phyloP scores from a whole-genome alignment of 352 stramenopile genomes.

The Pythium guiyangense region DNA sequence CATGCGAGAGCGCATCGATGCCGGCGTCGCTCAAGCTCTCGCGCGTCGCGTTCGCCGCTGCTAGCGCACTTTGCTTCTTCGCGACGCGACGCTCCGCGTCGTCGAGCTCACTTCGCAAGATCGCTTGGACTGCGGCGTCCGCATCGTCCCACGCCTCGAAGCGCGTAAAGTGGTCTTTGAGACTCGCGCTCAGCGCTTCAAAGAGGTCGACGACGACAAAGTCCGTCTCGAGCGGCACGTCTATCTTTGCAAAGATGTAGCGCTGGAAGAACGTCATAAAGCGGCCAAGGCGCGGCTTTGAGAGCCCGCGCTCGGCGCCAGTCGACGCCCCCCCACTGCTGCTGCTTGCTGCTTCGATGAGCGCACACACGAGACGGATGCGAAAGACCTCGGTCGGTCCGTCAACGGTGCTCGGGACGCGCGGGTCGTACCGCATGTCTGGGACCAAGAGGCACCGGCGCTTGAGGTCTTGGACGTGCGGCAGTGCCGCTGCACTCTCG shows the following conservation, averaged over 20 bases:
- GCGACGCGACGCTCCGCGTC: constrained; percentile 53
- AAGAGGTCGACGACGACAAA: constrained; percentile 88
- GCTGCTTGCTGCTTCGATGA: constrained; percentile 95
- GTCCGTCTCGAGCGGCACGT: constrained; percentile 93
- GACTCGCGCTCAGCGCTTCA: constrained; percentile 42
- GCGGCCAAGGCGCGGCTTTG: constrained; percentile 75
- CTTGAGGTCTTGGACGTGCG: no score
- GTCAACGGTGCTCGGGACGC: constrained; percentile 88
- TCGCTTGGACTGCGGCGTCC: constrained; percentile 45
- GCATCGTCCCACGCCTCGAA: constrained; percentile 79
- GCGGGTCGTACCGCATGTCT: constrained; percentile 80
- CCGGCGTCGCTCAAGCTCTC: constrained; percentile 14
- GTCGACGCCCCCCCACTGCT: no score
- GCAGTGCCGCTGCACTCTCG: no score
- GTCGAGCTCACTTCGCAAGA: constrained; percentile 61
- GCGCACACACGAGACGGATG: constrained; percentile 90
- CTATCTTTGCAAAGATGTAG: constrained; percentile 95
- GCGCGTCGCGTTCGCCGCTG: constrained; percentile 12
- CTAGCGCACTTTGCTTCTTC: constrained; percentile 45
- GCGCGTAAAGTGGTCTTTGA: constrained; percentile 69
- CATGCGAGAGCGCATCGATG: constrained; percentile 25
- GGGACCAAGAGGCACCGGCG: constrained; percentile 60
- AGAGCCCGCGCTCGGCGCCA: constrained; percentile 77
- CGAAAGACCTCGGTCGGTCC: constrained; percentile 91
- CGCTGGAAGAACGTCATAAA: constrained; percentile 94